These are phyloP conservation scores for Catunica adiposa DNA, from an alignment of 2,329 filamentous ascomycete genomes.

Conservation along the genomic window DNA sequence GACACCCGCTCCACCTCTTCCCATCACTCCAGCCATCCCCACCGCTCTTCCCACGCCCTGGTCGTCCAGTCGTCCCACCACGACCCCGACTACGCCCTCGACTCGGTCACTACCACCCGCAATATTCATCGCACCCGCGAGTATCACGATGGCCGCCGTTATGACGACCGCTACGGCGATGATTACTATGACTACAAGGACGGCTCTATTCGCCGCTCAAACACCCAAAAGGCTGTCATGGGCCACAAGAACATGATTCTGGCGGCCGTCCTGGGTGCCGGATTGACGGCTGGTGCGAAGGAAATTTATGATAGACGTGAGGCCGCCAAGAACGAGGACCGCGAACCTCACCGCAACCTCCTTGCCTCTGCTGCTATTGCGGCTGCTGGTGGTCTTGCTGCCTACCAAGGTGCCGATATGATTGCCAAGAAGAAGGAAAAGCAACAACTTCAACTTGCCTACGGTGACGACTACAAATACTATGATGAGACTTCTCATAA, in stretches of 20 bases:
- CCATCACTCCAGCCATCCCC: background rate
- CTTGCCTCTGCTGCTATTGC: conserved; percentile 44
- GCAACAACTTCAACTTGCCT: conserved; percentile 36
- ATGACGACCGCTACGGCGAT: background rate
- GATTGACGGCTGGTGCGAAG: conserved; percentile 48
- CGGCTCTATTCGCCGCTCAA: conserved; percentile 35
- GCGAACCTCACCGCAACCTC: conserved; percentile 37
- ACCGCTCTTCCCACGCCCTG: conserved; percentile 1
- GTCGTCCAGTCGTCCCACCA: conserved; percentile 14
- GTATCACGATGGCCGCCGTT: conserved; percentile 26
- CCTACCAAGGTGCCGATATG: conserved; percentile 45
- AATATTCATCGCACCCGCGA: conserved; percentile 41
- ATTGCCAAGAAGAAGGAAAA: conserved; percentile 45
- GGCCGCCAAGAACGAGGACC: conserved; percentile 32
- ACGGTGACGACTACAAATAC: conserved; percentile 39
- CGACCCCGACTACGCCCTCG: background rate
- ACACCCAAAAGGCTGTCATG: conserved; percentile 32
- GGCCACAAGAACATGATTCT: conserved; percentile 50
- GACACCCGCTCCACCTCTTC: conserved; percentile 8
- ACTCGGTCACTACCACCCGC: conserved; percentile 18
- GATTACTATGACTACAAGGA: conserved; percentile 31
- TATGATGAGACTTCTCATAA: conserved; percentile 38
- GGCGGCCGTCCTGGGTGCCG: conserved; percentile 47
- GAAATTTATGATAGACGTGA: conserved; percentile 49
- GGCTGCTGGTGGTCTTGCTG: conserved; percentile 46